phyloP scores from a whole-genome alignment of 75 land plant species.

The Pseudotsuga menziesii region DNA sequence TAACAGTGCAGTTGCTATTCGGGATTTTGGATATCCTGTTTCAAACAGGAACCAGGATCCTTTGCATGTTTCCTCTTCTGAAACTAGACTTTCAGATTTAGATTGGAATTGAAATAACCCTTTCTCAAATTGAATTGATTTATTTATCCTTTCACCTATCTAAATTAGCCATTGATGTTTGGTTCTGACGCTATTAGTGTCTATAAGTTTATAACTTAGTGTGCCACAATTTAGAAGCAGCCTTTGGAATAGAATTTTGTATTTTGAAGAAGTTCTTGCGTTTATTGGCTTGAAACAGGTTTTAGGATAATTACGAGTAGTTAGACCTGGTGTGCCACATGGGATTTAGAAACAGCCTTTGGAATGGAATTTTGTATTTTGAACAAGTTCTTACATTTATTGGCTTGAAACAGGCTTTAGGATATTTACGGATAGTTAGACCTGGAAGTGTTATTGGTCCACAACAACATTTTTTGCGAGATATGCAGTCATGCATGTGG shows the following conservation, averaged over 20 bases:
- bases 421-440: constrained; percentile 40
- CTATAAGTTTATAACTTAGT: neutral
- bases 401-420: constrained; percentile 26
- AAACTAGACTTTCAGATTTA: neutral
- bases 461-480: constrained; percentile 44
- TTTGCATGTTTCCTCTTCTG: neutral
- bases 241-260: neutral
- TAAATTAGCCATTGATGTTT: neutral
- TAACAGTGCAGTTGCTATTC: neutral
- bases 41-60: neutral
- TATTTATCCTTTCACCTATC: neutral
- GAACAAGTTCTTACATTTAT: neutral
- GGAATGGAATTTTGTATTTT: neutral
- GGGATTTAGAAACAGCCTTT: neutral
- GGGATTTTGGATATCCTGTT: neutral
- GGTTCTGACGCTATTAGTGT: neutral
- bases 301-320: constrained; percentile 37
- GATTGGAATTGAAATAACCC: neutral
- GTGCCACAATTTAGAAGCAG: neutral
- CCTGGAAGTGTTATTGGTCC: constrained; percentile 58
- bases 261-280: neutral
- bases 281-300: constrained; percentile 12
- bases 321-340: constrained; percentile 14
- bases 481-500: constrained; percentile 49
- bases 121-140: neutral